A percentile compares a stretch with the other conserved stretches of the same genome.
phyloP scores from a whole-genome alignment of 192 early-diverging fungal genomes.

The Gaertneriomyces semiglobifer region DNA sequence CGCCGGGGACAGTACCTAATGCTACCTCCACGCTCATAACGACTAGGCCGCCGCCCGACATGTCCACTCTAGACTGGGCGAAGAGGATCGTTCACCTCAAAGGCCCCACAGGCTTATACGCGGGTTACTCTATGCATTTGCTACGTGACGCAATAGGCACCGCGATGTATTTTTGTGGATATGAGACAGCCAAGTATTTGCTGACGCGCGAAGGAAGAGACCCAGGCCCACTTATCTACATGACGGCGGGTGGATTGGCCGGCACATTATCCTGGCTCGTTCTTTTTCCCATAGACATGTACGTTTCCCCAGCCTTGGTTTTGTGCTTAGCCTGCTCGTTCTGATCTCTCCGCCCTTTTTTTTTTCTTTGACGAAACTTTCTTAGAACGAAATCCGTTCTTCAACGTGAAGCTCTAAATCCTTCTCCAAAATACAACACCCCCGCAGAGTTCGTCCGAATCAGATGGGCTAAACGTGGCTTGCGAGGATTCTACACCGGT shows the following conservation, averaged over 20 bases:
- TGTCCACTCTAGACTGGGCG: conserved; percentile 31
- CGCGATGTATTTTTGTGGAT: conserved; percentile 47
- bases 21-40: neutral
- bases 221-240: conserved; percentile 38
- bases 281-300: conserved; percentile 55
- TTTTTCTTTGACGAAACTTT: neutral
- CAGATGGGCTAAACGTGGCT: conserved; percentile 35
- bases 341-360: neutral
- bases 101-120: conserved; percentile 46
- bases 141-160: conserved; percentile 44
- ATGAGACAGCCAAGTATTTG: conserved; percentile 42
- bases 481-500: conserved; percentile 49
- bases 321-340: neutral
- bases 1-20: neutral
- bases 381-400: conserved; percentile 47
- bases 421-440: conserved; percentile 36
- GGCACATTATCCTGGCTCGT: conserved; percentile 49
- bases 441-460: conserved; percentile 35
- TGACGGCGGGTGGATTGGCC: conserved; percentile 50
- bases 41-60: neutral
- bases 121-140: conserved; percentile 38
- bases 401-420: conserved; percentile 47
- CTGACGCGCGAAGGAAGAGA: conserved; percentile 17
- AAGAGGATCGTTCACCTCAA: conserved; percentile 38
- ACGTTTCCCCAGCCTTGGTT: conserved; percentile 4